Base-by-base conservation (phyloP, 2,329 filamentous ascomycete genomes). In the Curvularia eragrostidis region DNA sequence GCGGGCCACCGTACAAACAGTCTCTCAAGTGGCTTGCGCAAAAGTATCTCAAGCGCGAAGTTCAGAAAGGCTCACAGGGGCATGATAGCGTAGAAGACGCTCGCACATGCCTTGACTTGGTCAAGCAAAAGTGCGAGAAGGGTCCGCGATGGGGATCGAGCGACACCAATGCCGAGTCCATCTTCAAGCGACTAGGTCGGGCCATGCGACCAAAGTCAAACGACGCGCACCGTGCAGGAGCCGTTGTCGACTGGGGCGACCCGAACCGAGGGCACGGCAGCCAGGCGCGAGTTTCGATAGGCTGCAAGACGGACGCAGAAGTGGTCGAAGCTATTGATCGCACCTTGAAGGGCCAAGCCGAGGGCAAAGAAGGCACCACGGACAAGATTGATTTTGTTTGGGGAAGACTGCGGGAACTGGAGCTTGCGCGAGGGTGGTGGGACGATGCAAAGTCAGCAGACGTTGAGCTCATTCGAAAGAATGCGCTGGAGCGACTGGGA, bases 31-130 rank as follows among this genome's bases (percentile, higher is more conserved):
- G 88, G 83, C 86, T 99, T 2, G 85, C 90, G 0, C 88, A 94
- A 65, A 95, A 94, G 72, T 96, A 94, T 69, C 84, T 98, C 18
- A 85, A 85, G 50, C 89, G 91, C 55, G 91, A 96, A 74, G 96
- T 99, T 52, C 95, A 99, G 74, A 92, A 91, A 68, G 90, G 89
- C 49, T 81, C 82, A 15, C 82, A 83, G 15, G 95, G 95, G 15
- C 95, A 99, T 74, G 89, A 98, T 81, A 95, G 91, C 57, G 85
- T 97, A 62, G 95, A 99, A 77, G 95, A 99, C 75, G 93, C 95
- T 13, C 88, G 85, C 64, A 93, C 95, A 2, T 96, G 93, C 63
- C 87, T 99, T 13, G 93, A 98, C 69, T 88, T 99, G 1, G 87
- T 98, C 47, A 96, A 95, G 77, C 89, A 94, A 72, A 99, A 99